A percentile compares a stretch with the other conserved stretches of the same genome.
Conservation (phyloP, 2,329 filamentous ascomycete genomes). For the Botrytis fragariae region DNA sequence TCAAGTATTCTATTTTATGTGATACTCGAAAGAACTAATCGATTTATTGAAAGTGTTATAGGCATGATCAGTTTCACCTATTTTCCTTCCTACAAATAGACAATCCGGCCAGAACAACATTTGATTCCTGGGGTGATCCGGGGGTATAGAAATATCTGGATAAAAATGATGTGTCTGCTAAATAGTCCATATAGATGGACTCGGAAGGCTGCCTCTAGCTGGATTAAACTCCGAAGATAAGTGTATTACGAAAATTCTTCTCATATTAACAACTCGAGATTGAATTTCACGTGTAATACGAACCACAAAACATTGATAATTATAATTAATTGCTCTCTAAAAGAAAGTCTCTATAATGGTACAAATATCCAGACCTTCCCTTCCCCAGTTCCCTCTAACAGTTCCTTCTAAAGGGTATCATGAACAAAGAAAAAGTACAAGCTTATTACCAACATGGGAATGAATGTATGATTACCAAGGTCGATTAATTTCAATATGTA, state of each 20-base stretch:
- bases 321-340: slow-evolving; percentile 7
- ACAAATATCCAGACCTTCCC: not conserved
- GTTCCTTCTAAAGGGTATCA: slow-evolving; percentile 21
- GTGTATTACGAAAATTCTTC: not conserved
- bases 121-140: not conserved
- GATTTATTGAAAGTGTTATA: not conserved
- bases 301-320: not conserved
- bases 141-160: not conserved
- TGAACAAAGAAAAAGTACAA: slow-evolving; percentile 17
- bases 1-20: too few species aligned
- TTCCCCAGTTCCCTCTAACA: not conserved
- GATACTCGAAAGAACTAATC: too few species aligned
- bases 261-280: too few species aligned
- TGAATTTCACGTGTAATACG: not conserved
- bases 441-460: not conserved
- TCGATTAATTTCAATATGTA: not conserved
- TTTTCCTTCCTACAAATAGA: not conserved
- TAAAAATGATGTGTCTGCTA: too few species aligned
- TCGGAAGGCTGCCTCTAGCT: not conserved
- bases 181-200: too few species aligned
- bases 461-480: not conserved
- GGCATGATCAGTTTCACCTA: not conserved
- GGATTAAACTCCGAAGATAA: too few species aligned
- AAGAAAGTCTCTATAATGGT: not conserved
- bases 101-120: not conserved